Percentiles rank a stretch among this genome's conserved stretches.
Evolutionary conservation across 78 protist genomes (phyloP).

Genomic region (Salpingoeca rosetta): DNA sequence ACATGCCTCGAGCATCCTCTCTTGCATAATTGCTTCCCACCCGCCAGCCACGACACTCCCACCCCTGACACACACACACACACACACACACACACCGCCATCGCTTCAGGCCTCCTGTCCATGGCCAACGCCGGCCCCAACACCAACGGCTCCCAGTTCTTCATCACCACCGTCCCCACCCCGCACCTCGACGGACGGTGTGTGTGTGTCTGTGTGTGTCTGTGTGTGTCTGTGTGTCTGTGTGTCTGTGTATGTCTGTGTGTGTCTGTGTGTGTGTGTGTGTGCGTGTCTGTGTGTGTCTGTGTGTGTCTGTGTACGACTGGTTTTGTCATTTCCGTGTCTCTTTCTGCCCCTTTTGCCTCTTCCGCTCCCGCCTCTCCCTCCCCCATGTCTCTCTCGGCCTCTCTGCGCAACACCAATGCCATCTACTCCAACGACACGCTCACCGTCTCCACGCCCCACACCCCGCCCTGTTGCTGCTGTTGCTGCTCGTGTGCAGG

Average conservation of each 20-base stretch:
- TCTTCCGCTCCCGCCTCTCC: no score
- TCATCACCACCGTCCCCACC: constrained; percentile 45
- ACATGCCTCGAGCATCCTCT: not conserved
- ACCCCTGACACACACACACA: not conserved
- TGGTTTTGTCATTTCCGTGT: not conserved
- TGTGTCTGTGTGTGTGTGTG: not conserved
- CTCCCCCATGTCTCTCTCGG: no score
- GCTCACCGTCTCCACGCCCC: no score
- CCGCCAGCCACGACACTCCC: not conserved
- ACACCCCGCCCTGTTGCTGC: no score
- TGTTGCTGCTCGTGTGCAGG: constrained; percentile 60
- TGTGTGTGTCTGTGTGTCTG: not conserved
- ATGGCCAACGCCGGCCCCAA: constrained; percentile 90
- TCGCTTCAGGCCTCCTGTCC: constrained; percentile 78
- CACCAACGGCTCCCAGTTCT: constrained; percentile 74
- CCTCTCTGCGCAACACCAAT: no score
- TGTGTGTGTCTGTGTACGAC: not conserved
- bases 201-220: not conserved
- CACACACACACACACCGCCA: not conserved
- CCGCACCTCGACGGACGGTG: constrained; percentile 70
- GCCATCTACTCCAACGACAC: no score
- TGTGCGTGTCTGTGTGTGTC: not conserved
- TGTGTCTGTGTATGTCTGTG: not conserved
- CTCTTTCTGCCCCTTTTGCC: no score
- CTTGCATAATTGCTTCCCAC: not conserved